Evolutionary conservation across 2,329 filamentous ascomycete species (phyloP), one percentile per base, ranked within the genome.

Genomic region (Dothideomycetes sp.): DNA sequence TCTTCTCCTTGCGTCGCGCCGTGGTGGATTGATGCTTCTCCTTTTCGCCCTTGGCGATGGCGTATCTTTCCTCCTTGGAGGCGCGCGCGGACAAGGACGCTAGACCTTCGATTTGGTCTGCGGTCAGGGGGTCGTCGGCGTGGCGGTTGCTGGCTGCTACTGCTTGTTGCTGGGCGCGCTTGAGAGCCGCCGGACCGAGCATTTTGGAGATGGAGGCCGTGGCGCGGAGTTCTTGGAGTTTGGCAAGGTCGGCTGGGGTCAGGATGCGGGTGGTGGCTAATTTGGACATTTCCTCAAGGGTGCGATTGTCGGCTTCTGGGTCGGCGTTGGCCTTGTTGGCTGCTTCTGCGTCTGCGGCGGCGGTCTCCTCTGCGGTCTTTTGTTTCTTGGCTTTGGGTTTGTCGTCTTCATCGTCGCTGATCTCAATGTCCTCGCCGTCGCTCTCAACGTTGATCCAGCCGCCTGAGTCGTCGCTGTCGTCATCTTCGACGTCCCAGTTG

Each of bases 201-300:
- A 80, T 60, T 24, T 83, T 80, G 47, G 82, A 77, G 34, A 96
- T 65, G 27, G 76, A 74, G 15, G 85, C 77, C 32, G 81, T 70
- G 36, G 83, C 70, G 34, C 85, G 84, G 17, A 98, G 78, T 62
- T 95, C 89, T 45, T 85, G 79, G 15, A 98, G 79, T 60, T 96
- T 96, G 50, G 84, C 81, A n/a, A 96, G 74, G 61, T 98, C 91
- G 10, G 91, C 91, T 0, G 91, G 91, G 0, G 91, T 98, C 45
- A 98, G 79, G 48, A 98, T 93, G 36, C 84, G 82, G 2, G 85
- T 94, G 0, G 85, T 94, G n/a, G 88, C 88, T 32, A 95, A 76
- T 52, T 79, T 86, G 10, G 81, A 78, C 24, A 64, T 53, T 35
- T 57, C 54, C 38, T 56, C n/a, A n/a, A n/a, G n/a, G n/a, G n/a